Base-by-base conservation (phyloP, 139 green algal species). In the Medakamo hakoo region DNA sequence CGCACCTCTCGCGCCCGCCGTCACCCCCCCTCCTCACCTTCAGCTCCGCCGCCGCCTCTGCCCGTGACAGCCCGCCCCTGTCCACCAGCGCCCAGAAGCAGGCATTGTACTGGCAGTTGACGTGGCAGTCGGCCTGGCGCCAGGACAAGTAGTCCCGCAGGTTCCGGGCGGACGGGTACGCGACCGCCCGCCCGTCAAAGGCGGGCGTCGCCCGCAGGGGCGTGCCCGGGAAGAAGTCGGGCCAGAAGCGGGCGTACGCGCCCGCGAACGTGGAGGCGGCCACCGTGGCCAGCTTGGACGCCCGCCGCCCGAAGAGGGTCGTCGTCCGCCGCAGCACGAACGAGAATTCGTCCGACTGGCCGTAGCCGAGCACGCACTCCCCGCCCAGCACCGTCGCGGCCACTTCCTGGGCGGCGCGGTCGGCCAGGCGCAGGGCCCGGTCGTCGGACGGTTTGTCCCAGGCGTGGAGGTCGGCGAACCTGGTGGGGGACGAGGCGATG, bases 91-190 rank as follows among this genome's bases (percentile, higher is more conserved):
- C 75, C 90, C 90, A 97, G 74, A 91, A 97, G 68, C 78, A 89
- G 21, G 90, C 95, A 76, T 97, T 97, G 75, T 97, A 97, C 82
- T 96, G 82, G 73, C 90, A 95, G 75, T 97, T 97, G 66, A 97
- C 84, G 72, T 97, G 90, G 5, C 82, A 88, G 79, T 97, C 90
- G 0, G 83, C 86, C 64, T 97, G 91, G 0, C 91, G 76, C 91
- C 91, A 97, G 4, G 78, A 62, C 19, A 97, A 70, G 71, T 97
- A 97, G 77, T 97, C 91, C 2, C 82, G 59, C 62, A 96, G 58
- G 4, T 73, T 71, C 0, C 56, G 24, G 24, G 76, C 65, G 48
- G 60, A 75, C 0, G 91, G 91, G 71, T 97, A 97, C 63, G 76
- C 82, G 28, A 97, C 87, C 4, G 87, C 79, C 1, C 91, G 71